Evolutionary conservation across 345 rosid genomes (phyloP).

Genomic region (Aquilaria malaccensis): DNA sequence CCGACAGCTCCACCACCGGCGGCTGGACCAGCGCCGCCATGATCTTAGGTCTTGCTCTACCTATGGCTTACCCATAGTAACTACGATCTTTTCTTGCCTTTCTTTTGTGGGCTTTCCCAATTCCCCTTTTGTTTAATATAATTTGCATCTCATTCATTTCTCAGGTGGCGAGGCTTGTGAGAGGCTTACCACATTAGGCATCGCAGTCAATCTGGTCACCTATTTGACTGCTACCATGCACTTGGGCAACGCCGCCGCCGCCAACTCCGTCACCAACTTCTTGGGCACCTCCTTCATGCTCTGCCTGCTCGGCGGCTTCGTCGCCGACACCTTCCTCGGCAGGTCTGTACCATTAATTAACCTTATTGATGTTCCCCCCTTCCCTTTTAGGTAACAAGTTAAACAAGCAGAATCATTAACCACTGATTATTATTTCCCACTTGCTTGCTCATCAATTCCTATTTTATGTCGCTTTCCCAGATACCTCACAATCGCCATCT

Average conservation of each 20-base stretch:
- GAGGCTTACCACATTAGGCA: conserved; percentile 90
- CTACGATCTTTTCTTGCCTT: neutral
- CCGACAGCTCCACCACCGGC: conserved; percentile 58
- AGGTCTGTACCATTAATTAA: conserved; percentile 27
- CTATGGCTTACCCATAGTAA: neutral
- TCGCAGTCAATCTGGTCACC: conserved; percentile 88
- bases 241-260: conserved; percentile 75
- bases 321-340: conserved; percentile 97
- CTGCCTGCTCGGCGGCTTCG: conserved; percentile 85
- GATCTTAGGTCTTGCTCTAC: conserved; percentile 58
- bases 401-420: too few relatives aligned
- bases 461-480: conserved; percentile 19
- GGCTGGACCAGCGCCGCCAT: conserved; percentile 93
- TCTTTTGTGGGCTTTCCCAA: too few relatives aligned
- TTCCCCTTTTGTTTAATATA: neutral
- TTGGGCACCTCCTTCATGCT: conserved; percentile 95
- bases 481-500: conserved; percentile 81
- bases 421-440: too few relatives aligned
- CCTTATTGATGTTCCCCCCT: neutral
- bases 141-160: neutral
- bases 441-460: neutral
- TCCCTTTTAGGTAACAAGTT: too few relatives aligned
- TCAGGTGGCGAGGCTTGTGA: conserved; percentile 77
- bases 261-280: conserved; percentile 88
- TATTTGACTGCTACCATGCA: conserved; percentile 92